These are phyloP conservation scores for Microbotryum lychnidis-dioicae DNA, from an alignment of 1,284 basidiomycete species.

Conservation along the genomic window DNA sequence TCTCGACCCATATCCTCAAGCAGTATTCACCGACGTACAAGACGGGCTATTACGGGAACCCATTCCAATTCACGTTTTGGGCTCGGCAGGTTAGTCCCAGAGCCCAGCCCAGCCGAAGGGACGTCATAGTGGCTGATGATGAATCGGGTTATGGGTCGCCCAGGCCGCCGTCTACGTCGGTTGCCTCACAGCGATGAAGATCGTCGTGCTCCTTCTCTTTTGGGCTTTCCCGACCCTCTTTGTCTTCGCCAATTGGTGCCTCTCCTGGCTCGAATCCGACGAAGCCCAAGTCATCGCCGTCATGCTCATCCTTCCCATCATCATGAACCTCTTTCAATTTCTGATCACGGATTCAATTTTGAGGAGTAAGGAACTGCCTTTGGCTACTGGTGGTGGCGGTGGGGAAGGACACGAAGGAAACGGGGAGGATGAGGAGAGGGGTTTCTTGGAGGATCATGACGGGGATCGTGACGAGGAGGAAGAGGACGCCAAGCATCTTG, in stretches of 20 bases:
- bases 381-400: too few relatives aligned
- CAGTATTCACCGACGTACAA: conserved; percentile 62
- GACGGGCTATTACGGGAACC: conserved; percentile 77
- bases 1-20: conserved; percentile 59
- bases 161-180: conserved; percentile 81
- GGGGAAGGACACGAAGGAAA: too few relatives aligned
- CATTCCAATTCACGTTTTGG: conserved; percentile 47
- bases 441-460: too few relatives aligned
- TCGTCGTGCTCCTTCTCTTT: conserved; percentile 66
- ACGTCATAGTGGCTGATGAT: not conserved
- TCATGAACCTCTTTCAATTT: conserved; percentile 31
- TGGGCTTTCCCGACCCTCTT: conserved; percentile 51
- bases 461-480: too few relatives aligned
- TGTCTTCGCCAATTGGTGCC: conserved; percentile 65
- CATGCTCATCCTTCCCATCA: conserved; percentile 77
- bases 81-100: conserved; percentile 1
- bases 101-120: conserved; percentile 5
- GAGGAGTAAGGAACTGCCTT: too few relatives aligned
- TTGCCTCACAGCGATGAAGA: conserved; percentile 80
- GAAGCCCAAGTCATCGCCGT: conserved; percentile 54
- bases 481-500: too few relatives aligned
- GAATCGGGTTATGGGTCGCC: conserved; percentile 31
- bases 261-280: conserved; percentile 62
- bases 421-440: too few relatives aligned
- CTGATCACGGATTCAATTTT: conserved; percentile 1